Evolutionary conservation across 768 basidiomycete genomes (phyloP).

Genomic region (Xerocomus spinulosus): DNA sequence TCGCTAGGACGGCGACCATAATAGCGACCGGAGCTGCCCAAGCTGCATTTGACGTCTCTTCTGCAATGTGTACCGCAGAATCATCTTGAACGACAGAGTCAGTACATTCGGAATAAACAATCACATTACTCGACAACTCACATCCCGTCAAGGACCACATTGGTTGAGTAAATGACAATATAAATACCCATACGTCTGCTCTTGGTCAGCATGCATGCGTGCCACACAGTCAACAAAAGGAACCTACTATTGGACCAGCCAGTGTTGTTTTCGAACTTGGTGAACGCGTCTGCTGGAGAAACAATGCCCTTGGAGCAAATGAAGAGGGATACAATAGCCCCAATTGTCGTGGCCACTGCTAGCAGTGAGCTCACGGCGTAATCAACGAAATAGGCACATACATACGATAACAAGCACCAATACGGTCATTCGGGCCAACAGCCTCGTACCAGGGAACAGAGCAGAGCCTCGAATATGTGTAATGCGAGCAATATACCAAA

Average conservation of each 20-base stretch:
- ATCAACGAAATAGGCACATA: conserved; percentile 1
- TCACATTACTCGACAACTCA: too few species aligned
- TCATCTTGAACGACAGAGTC: conserved; percentile 31
- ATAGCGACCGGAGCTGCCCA: conserved; percentile 43
- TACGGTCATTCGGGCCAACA: conserved; percentile 22
- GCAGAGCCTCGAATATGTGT: conserved; percentile 15
- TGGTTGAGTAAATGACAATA: conserved; percentile 23
- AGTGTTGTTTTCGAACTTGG: conserved; percentile 25
- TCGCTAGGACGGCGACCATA: conserved; percentile 37
- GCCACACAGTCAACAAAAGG: neutral
- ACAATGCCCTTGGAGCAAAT: conserved; percentile 15
- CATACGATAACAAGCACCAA: conserved; percentile 13
- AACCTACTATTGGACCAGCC: conserved; percentile 20
- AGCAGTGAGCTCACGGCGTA: neutral
- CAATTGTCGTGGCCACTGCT: conserved; percentile 19
- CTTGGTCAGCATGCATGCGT: neutral
- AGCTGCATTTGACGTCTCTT: conserved; percentile 42
- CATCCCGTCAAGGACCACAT: conserved; percentile 27
- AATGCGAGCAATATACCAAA: conserved; percentile 20
- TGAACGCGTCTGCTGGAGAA: conserved; percentile 17
- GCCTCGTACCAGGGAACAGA: conserved; percentile 22
- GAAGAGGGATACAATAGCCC: conserved; percentile 13
- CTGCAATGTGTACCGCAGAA: conserved; percentile 45
- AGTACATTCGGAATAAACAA: neutral
- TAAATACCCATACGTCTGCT: conserved; percentile 23